A percentile compares a stretch with the other conserved stretches of the same genome.
Evolutionary conservation across 2,329 filamentous ascomycete genomes (phyloP).

Genomic region (Pseudocercospora cruenta): DNA sequence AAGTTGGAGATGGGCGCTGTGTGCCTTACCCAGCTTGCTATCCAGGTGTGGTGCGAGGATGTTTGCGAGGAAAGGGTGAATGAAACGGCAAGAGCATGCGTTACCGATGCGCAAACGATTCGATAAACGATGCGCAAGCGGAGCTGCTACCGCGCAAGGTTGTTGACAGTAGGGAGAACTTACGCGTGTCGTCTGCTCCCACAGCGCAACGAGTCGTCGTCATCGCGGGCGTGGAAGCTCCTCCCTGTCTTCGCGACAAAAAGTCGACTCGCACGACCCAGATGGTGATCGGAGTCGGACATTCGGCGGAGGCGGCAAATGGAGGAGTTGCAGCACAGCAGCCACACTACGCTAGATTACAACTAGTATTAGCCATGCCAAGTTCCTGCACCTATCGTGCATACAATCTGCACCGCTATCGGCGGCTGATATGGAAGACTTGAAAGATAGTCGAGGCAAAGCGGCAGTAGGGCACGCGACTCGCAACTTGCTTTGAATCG

Average conservation of each 20-base stretch:
- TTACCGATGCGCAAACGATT: neutral
- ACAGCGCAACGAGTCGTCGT: neutral
- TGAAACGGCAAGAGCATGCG: neutral
- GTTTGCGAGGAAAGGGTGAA: neutral
- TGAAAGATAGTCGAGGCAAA: neutral
- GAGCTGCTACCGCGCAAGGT: neutral
- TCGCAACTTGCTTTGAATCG: neutral
- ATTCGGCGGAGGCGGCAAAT: too few species aligned
- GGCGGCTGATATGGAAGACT: neutral
- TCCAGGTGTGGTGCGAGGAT: neutral
- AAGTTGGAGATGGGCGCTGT: neutral
- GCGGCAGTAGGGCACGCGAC: neutral
- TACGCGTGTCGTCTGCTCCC: conserved; percentile 5
- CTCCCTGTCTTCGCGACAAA: neutral
- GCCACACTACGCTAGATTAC: neutral
- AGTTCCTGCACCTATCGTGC: neutral
- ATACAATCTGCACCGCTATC: neutral
- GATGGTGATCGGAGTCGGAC: neutral
- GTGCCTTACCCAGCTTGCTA: neutral
- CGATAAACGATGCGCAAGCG: neutral
- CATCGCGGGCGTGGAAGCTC: neutral
- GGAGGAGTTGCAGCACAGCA: neutral
- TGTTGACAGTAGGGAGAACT: neutral
- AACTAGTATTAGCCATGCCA: neutral
- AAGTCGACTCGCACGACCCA: neutral